Conservation (phyloP, 2,329 filamentous ascomycete genomes). For the Stachybotrys chlorohalonatus region DNA sequence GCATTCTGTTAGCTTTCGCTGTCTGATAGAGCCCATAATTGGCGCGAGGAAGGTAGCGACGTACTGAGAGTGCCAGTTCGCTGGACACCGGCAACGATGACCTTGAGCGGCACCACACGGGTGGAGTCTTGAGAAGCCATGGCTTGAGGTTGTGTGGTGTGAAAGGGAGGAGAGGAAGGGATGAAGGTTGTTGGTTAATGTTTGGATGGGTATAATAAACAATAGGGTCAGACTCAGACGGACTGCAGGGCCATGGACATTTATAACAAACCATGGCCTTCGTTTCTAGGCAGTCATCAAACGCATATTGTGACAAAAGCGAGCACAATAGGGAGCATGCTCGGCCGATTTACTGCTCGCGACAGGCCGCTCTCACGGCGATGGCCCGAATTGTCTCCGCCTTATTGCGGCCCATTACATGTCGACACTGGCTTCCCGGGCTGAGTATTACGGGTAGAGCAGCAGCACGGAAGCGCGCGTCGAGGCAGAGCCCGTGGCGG, state of each 20-base stretch:
- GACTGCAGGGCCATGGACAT: neutral
- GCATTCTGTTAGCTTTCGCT: neutral
- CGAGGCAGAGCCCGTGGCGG: too few species aligned
- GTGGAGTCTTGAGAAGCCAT: constrained; percentile 6
- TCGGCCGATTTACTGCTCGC: neutral
- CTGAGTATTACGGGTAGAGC: too few species aligned
- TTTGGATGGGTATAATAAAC: neutral
- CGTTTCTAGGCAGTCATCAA: neutral
- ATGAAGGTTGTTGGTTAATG: neutral
- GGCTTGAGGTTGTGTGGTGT: neutral
- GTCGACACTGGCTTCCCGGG: neutral
- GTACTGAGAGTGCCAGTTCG: constrained; percentile 28
- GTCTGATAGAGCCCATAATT: neutral
- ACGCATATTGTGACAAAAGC: too few species aligned
- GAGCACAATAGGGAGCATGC: too few species aligned
- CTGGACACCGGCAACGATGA: constrained; percentile 29
- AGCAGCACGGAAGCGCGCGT: too few species aligned
- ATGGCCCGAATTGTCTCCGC: neutral
- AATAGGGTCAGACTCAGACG: neutral
- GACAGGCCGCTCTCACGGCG: neutral
- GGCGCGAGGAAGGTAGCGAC: constrained; percentile 1
- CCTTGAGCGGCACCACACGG: constrained; percentile 26
- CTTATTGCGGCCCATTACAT: neutral
- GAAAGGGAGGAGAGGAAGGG: neutral
- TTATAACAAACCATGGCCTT: neutral